Percentiles rank a stretch among this genome's conserved stretches.
phyloP scores from a whole-genome alignment of 1,284 basidiomycete genomes.

The Heliocybe sulcata region DNA sequence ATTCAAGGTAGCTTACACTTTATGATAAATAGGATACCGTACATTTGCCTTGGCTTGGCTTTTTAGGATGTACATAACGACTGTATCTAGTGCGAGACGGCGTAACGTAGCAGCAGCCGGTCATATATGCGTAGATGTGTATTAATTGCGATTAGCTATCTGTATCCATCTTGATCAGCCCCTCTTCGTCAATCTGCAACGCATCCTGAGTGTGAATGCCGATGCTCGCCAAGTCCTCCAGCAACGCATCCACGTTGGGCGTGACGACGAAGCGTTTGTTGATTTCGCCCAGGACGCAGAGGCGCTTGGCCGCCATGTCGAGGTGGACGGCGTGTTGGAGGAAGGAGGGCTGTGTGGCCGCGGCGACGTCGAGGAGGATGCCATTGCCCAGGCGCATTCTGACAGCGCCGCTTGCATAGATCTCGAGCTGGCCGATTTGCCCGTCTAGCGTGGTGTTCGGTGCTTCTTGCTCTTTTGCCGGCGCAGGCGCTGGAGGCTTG shows the following conservation, averaged over 20 bases:
- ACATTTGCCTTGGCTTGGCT: no score
- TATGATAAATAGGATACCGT: no score
- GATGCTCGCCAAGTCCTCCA: conserved; percentile 61
- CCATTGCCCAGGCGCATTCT: conserved; percentile 80
- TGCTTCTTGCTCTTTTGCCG: conserved; percentile 21
- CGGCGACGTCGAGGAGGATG: conserved; percentile 78
- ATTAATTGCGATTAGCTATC: background rate
- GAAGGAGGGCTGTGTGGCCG: conserved; percentile 84
- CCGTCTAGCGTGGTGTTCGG: conserved; percentile 61
- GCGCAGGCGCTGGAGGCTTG: conserved; percentile 31
- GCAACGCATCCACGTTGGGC: conserved; percentile 76
- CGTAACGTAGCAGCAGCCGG: no score
- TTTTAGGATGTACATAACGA: background rate
- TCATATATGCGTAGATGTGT: background rate
- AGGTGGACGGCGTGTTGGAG: conserved; percentile 83
- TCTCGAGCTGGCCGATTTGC: conserved; percentile 73
- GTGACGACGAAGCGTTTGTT: conserved; percentile 83
- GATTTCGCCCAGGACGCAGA: conserved; percentile 79
- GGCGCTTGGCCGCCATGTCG: conserved; percentile 49
- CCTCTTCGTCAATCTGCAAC: conserved; percentile 34
- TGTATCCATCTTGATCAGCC: conserved; percentile 54
- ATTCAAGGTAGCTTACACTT: background rate
- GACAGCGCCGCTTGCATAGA: conserved; percentile 80
- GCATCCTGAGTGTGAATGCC: conserved; percentile 10
- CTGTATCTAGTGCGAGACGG: background rate